Base-by-base conservation (phyloP, 1,284 basidiomycete species). In the Peniophora sp. region DNA sequence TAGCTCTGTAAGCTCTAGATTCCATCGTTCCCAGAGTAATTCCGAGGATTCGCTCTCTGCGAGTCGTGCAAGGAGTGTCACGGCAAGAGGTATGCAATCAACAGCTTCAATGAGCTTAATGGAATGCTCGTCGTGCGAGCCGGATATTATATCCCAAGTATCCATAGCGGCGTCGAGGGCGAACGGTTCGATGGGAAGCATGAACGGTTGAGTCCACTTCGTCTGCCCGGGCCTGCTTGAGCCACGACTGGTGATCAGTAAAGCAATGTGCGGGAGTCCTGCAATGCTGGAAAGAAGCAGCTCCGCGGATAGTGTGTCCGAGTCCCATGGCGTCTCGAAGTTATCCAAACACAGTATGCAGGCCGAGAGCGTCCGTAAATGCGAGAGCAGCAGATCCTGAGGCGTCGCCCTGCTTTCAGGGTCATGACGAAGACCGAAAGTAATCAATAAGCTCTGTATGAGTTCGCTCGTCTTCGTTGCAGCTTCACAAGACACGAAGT, bases 291-390 rank as follows among this genome's bases (percentile, higher is more conserved):
- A n/a, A 11, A 50, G 11, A 14, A 50, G 22, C 6, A 19, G 19
- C 19, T 50, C 43, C 20, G 45, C 25, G n/a, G 17, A 24, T 14
- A 12, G 11, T 16, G 14, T 45, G 3, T 23, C 19, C 8, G 16
- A 3, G 25, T 63, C 56, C 65, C 65, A 67, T 0, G 59, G 53
- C 0, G 65, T 67, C 49, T 69, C 66, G 38, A 69, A 59, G 49
- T 68, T 67, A 32, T 69, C 66, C 9, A 69, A 53, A 1, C 67
- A 35, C 6, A 69, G 36, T 3, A 67, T 24, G 2, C 52, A 47
- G 2, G 52, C 12, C 48, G 43, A 12, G 27, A 32, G 9, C 62
- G 50, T 17, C 52, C 50, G 1, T 52, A 45, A 23, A 63, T 27
- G 63, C 49, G 1, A 52, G 45, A 22, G 10, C 8, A 50, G 19